A percentile compares a stretch with the other conserved stretches of the same genome.
These are phyloP conservation scores for Mycosarcoma maydis DNA, from an alignment of 1,284 basidiomycete species.

Conservation along the genomic window DNA sequence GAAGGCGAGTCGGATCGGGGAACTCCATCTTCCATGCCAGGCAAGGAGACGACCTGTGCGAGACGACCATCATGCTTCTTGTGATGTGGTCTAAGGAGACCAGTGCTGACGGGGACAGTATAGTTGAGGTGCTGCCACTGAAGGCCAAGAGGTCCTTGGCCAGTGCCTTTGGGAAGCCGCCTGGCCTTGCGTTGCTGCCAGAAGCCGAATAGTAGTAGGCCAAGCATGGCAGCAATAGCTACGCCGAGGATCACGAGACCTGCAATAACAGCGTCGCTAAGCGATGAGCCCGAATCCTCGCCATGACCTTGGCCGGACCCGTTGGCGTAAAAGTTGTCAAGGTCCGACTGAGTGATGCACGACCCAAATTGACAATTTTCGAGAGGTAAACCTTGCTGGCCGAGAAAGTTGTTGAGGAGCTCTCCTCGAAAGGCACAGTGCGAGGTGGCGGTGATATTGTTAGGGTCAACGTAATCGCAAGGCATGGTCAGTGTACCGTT, in stretches of 20 bases:
- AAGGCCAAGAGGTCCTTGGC: conserved; percentile 36
- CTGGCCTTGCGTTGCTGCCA: conserved; percentile 36
- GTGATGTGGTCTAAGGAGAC: conserved; percentile 5
- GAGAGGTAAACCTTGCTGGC: conserved; percentile 46
- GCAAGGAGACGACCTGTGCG: conserved; percentile 1
- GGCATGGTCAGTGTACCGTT: conserved; percentile 52
- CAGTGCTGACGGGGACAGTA: conserved; percentile 8
- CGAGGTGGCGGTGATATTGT: conserved; percentile 24
- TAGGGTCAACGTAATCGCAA: conserved; percentile 56
- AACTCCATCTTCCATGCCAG: conserved; percentile 7
- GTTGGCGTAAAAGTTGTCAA: conserved; percentile 37
- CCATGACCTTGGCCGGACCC: conserved; percentile 16
- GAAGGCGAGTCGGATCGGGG: conserved; percentile 13
- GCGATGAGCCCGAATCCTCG: conserved; percentile 6
- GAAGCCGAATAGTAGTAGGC: conserved; percentile 30
- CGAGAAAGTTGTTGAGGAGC: conserved; percentile 49
- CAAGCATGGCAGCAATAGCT: conserved; percentile 28
- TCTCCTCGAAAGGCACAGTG: conserved; percentile 46
- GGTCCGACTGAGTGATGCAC: conserved; percentile 47
- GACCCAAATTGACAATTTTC: conserved; percentile 44
- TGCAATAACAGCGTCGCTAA: conserved; percentile 51
- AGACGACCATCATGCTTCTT: conserved; percentile 2
- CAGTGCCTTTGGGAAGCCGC: conserved; percentile 15
- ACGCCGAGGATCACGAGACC: conserved; percentile 52
- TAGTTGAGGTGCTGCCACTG: conserved; percentile 49